Conservation (phyloP, 139 green algal genomes). For the Chloropicon primus region DNA sequence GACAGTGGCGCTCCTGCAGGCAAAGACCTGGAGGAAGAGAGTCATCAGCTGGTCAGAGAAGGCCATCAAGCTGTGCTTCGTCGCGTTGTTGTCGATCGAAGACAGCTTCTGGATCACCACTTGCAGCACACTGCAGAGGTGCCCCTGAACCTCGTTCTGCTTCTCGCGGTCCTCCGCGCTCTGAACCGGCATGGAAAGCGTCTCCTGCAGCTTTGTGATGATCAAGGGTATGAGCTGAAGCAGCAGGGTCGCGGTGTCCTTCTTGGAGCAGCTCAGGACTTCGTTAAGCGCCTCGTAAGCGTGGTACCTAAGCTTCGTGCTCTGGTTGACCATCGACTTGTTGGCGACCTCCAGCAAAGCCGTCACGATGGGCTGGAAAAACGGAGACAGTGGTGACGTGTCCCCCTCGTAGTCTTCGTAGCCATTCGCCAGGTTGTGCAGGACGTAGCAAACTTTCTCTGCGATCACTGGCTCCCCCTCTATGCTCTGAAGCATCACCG, state of each 20-base stretch:
- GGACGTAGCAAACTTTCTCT: slow-evolving; percentile 71
- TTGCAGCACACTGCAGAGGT: slow-evolving; percentile 86
- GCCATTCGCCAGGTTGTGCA: slow-evolving; percentile 63
- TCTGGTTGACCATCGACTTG: not conserved
- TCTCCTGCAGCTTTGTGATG: slow-evolving; percentile 46
- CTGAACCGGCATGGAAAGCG: slow-evolving; percentile 29
- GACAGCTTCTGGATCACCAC: slow-evolving; percentile 65
- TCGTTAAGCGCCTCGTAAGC: slow-evolving; percentile 95
- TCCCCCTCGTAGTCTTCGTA: slow-evolving; percentile 32
- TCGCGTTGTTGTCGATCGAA: slow-evolving; percentile 32
- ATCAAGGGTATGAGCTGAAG: slow-evolving; percentile 65
- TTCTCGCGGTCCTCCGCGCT: slow-evolving; percentile 40
- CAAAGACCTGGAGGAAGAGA: slow-evolving; percentile 29
- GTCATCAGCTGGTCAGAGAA: slow-evolving; percentile 68
- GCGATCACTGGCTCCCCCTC: slow-evolving; percentile 66
- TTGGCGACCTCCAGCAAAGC: slow-evolving; percentile 49
- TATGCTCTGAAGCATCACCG: slow-evolving; percentile 26
- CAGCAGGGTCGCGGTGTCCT: slow-evolving; percentile 61
- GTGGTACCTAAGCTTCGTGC: slow-evolving; percentile 32
- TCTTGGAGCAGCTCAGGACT: slow-evolving; percentile 44
- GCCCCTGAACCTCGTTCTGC: slow-evolving; percentile 51
- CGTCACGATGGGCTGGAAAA: slow-evolving; percentile 73
- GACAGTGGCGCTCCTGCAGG: slow-evolving; percentile 41
- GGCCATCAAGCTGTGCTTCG: slow-evolving; percentile 44
- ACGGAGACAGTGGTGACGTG: slow-evolving; percentile 40